phyloP scores from a whole-genome alignment of 192 early-diverging fungal species.

The Borealophlyctis nickersoniae region DNA sequence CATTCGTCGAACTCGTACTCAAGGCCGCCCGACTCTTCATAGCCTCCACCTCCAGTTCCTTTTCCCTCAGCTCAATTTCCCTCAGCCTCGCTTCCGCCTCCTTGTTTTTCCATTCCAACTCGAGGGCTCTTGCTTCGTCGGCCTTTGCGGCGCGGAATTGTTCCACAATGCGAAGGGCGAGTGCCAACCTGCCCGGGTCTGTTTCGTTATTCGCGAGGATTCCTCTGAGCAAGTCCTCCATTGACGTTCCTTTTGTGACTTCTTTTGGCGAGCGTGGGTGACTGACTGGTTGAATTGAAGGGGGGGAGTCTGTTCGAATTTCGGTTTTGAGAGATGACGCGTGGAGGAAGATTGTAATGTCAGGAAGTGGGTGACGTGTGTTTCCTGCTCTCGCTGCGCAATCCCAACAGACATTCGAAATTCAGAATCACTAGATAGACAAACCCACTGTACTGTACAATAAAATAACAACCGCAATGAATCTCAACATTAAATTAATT shows the following conservation, averaged over 20 bases:
- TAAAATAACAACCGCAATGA: no score
- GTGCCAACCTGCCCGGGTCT: conserved; percentile 10
- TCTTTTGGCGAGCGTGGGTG: no score
- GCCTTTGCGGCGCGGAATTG: neutral
- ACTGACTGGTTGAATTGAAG: no score
- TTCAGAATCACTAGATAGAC: no score
- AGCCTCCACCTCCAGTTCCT: conserved; percentile 5
- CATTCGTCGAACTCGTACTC: neutral
- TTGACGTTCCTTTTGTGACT: neutral
- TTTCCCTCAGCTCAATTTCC: conserved; percentile 3
- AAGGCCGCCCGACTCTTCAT: neutral
- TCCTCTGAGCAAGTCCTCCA: conserved; percentile 17
- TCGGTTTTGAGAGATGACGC: no score
- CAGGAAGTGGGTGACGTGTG: no score
- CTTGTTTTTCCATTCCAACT: neutral
- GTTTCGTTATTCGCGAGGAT: conserved; percentile 14
- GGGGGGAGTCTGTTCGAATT: no score
- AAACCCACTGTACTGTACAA: no score
- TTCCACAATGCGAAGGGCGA: conserved; percentile 15
- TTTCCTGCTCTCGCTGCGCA: no score
- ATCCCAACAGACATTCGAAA: no score
- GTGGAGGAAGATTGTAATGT: no score
- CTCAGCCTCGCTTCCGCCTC: conserved; percentile 4
- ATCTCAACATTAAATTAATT: no score
- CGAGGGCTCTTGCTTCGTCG: neutral